These are phyloP conservation scores for Microthyrium microscopicum DNA, from an alignment of 2,329 filamentous ascomycete species.

Conservation along the genomic window DNA sequence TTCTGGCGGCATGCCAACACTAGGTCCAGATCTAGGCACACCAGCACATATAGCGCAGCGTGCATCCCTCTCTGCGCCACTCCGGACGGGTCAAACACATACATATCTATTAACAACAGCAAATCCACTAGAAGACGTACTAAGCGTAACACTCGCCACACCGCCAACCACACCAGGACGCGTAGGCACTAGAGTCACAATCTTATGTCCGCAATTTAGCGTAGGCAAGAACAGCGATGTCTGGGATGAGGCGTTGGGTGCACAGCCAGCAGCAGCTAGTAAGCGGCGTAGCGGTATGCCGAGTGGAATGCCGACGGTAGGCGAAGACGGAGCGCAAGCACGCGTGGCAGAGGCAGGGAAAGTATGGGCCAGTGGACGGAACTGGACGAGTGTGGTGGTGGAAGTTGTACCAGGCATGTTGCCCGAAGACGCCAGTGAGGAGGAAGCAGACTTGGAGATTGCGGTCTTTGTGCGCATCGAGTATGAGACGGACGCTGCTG, in stretches of 20 bases:
- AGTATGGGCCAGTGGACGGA: constrained; percentile 85
- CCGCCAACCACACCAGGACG: constrained; percentile 31
- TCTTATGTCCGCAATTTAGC: constrained; percentile 86
- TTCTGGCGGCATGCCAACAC: background rate
- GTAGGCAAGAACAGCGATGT: constrained; percentile 89
- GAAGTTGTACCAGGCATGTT: constrained; percentile 55
- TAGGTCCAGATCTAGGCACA: background rate
- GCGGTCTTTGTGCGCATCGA: constrained; percentile 86
- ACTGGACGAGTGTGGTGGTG: constrained; percentile 87
- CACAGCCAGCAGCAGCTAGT: constrained; percentile 11
- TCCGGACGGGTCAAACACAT: constrained; percentile 47
- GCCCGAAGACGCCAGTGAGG: constrained; percentile 19
- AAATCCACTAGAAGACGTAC: constrained; percentile 84
- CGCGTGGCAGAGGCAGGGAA: constrained; percentile 71
- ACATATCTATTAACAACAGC: constrained; percentile 81
- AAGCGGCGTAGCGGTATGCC: constrained; percentile 26
- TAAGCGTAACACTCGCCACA: constrained; percentile 76
- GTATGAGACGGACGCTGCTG: constrained; percentile 58
- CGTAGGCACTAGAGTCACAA: constrained; percentile 52
- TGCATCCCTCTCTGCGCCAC: constrained; percentile 18
- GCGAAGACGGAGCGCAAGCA: background rate
- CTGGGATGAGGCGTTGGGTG: constrained; percentile 72
- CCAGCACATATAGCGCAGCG: constrained; percentile 20
- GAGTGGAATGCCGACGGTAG: constrained; percentile 11
- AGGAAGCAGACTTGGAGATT: constrained; percentile 63